Percentiles rank a stretch among this genome's conserved stretches.
Evolutionary conservation across 2,329 filamentous ascomycete genomes (phyloP).

Genomic region (Purpureocillium lavendulum): DNA sequence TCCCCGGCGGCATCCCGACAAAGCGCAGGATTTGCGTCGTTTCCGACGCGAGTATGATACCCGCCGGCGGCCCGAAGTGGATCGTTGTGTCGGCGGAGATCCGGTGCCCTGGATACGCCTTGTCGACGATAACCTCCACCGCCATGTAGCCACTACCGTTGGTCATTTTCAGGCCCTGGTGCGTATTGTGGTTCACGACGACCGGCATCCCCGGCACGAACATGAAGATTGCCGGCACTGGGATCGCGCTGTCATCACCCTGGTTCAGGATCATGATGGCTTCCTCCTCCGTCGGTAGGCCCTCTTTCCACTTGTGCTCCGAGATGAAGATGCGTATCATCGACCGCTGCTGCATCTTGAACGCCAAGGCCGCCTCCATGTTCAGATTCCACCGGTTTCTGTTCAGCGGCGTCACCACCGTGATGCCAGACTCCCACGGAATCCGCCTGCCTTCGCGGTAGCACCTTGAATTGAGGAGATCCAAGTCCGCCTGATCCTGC

Average conservation of each 20-base stretch:
- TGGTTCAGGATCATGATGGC: constrained; percentile 1
- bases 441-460: constrained; percentile 3
- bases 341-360: constrained; percentile 1
- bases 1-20: constrained; percentile 1
- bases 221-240: too few species aligned
- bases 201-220: background rate
- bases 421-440: constrained; percentile 5
- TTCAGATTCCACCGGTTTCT: constrained; percentile 8
- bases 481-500: constrained; percentile 2
- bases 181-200: constrained; percentile 1
- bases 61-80: background rate
- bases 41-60: background rate
- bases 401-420: constrained; percentile 6
- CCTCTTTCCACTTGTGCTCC: constrained; percentile 2
- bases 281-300: constrained; percentile 4
- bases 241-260: background rate
- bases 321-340: constrained; percentile 2
- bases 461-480: constrained; percentile 2
- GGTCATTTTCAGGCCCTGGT: constrained; percentile 1
- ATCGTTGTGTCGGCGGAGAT: constrained; percentile 1
- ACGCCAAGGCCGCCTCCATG: constrained; percentile 4
- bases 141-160: constrained; percentile 1
- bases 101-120: constrained; percentile 1
- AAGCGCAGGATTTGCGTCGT: background rate
- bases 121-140: constrained; percentile 1